These are phyloP conservation scores for Daldinia bambusicola DNA, from an alignment of 495 filamentous ascomycete species.

Conservation along the genomic window DNA sequence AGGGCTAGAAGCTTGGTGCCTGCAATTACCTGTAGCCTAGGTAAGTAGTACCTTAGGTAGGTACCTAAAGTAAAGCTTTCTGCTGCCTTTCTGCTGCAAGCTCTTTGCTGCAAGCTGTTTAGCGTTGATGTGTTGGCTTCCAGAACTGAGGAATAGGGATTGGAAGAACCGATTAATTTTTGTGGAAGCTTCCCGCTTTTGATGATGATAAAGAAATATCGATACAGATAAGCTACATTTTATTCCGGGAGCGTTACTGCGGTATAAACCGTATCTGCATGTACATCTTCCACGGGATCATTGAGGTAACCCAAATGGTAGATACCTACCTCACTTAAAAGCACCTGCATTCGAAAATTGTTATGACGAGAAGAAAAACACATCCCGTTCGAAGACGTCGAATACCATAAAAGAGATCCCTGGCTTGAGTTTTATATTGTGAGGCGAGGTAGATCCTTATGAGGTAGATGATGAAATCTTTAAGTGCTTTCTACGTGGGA, in stretches of 20 bases:
- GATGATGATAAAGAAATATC: conserved; percentile 5
- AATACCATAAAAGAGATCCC: conserved; percentile 7
- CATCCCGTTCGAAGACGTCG: background rate
- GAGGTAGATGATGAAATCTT: conserved; percentile 23
- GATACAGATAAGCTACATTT: conserved; percentile 7
- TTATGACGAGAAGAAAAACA: conserved; percentile 11
- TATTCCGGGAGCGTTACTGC: background rate
- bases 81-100: background rate
- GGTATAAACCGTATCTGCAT: conserved; percentile 11
- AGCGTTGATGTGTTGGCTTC: conserved; percentile 35
- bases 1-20: conserved; percentile 18
- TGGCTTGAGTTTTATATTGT: conserved; percentile 15
- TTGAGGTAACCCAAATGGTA: background rate
- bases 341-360: background rate
- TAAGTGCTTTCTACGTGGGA: conserved; percentile 21
- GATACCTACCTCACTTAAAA: no score
- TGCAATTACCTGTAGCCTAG: conserved; percentile 6
- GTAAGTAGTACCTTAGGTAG: background rate
- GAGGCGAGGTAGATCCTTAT: conserved; percentile 22
- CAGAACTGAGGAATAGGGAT: background rate
- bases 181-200: conserved; percentile 26
- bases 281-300: background rate
- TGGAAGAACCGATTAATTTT: conserved; percentile 18
- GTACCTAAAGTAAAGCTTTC: background rate
- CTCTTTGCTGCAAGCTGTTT: conserved; percentile 28